phyloP scores from a whole-genome alignment of 2,329 filamentous ascomycete genomes.

The Colletotrichum kahawae region DNA sequence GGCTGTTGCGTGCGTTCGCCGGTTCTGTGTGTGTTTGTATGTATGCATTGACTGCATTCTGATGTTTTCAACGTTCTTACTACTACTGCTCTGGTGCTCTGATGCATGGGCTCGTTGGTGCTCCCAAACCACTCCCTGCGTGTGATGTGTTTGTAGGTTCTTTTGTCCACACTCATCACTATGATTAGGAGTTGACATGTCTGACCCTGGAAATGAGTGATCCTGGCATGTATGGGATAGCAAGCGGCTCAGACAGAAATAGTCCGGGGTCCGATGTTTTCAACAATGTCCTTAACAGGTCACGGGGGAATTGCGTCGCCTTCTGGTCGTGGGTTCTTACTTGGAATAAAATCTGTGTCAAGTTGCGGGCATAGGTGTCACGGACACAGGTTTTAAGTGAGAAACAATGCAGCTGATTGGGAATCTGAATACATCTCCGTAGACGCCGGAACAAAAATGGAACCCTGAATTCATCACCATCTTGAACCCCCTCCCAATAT shows the following conservation, averaged over 20 bases:
- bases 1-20: not conserved
- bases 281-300: not conserved
- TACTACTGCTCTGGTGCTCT: not conserved
- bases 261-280: not conserved
- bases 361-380: not conserved
- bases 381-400: not conserved
- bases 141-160: not conserved
- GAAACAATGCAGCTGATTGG: slow-evolving; percentile 4
- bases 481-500: not conserved
- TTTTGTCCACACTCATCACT: not conserved
- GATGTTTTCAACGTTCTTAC: not conserved
- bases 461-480: slow-evolving; percentile 1
- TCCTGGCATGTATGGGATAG: not conserved
- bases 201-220: not conserved
- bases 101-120: not conserved
- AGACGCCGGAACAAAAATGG: slow-evolving; percentile 18
- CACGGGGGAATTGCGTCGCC: not conserved
- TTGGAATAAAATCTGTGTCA: not conserved
- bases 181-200: not conserved
- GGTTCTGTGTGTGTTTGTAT: not conserved
- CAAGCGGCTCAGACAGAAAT: not conserved
- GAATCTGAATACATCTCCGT: slow-evolving; percentile 16
- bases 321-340: not conserved
- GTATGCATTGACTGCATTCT: not conserved
- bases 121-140: not conserved